Base-by-base conservation (phyloP, 768 basidiomycete genomes). In the Mycena filopes region DNA sequence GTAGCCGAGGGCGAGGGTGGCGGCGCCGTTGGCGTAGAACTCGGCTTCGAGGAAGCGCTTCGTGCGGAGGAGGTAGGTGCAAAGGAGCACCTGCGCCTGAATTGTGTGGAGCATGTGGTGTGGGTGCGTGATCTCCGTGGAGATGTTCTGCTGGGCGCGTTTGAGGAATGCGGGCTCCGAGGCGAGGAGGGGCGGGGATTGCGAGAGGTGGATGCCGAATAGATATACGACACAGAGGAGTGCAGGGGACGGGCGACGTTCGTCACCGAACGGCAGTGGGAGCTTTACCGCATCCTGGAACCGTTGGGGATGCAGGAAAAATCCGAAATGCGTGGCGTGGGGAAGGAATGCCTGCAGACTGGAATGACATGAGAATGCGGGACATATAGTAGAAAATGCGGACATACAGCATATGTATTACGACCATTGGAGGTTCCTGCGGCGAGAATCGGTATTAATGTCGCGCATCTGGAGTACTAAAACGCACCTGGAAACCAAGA, bases 1-100 rank as follows among this genome's bases (percentile, higher is more conserved):
- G 38, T 60, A 50, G 6, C 65, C 26, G 1, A 66, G 25, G 0
- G 54, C 65, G 15, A 66, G 42, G 5, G 57, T 65, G n/a, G 58
- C 67, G 3, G 67, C 67, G 13, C 62, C 67, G 41, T 63, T 58
- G 23, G 47, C 51, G 21, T 68, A 40, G 13, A 68, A 49, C 43
- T 68, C 63, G 13, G 62, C 67, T 31, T 65, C 57, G 4, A 68
- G 54, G 28, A 60, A 48, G 18, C 49, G 62, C 6, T 54, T 60
- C 1, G 15, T 40, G 23, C 63, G 50, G 28, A 65, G 31, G 38
- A 65, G 48, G 48, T 64, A 68, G 6, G 54, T 60, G 0, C 57
- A 29, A n/a, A 68, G 67, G 23, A 68, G 67, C 33, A 68, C 41
- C 10, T 65, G 62, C 5, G 67, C 67, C 33, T 68, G 67, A 16